phyloP scores from a whole-genome alignment of 768 basidiomycete genomes.

The Pleurotus tuoliensis region DNA sequence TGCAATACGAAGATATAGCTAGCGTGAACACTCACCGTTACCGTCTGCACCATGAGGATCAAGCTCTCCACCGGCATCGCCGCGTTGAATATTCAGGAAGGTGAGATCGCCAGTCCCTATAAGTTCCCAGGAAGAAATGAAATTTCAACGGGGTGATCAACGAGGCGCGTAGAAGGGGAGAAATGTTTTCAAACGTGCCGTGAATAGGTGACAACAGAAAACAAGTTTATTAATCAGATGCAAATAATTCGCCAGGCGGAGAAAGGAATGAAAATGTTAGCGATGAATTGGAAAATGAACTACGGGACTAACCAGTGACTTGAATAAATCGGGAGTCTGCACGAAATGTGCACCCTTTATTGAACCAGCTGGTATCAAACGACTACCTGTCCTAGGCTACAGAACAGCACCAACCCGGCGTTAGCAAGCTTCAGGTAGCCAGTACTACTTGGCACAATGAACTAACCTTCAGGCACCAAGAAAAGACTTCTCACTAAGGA shows the following conservation, averaged over 20 bases:
- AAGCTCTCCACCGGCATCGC: constrained; percentile 52
- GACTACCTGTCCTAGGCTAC: constrained; percentile 56
- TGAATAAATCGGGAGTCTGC: constrained; percentile 72
- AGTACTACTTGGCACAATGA: background rate
- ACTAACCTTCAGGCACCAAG: constrained; percentile 39
- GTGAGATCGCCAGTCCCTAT: constrained; percentile 63
- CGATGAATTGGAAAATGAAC: background rate
- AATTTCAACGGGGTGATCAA: background rate
- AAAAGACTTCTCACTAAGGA: constrained; percentile 33
- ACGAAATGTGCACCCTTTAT: constrained; percentile 67
- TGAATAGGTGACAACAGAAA: background rate
- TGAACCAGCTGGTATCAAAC: constrained; percentile 69
- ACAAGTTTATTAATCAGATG: background rate
- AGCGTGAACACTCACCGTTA: constrained; percentile 30
- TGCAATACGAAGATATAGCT: too few species aligned
- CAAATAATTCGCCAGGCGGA: background rate
- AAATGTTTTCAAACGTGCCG: background rate
- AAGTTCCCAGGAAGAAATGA: background rate
- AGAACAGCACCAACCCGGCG: constrained; percentile 5
- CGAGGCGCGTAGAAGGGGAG: background rate
- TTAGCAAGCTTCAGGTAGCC: constrained; percentile 5
- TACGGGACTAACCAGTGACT: constrained; percentile 46
- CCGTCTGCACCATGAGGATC: constrained; percentile 68
- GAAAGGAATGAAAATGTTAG: background rate
- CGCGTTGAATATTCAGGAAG: constrained; percentile 55